These are phyloP conservation scores for Tinospora cordifolia DNA, from an alignment of 164 flowering plant genomes.

Conservation along the genomic window DNA sequence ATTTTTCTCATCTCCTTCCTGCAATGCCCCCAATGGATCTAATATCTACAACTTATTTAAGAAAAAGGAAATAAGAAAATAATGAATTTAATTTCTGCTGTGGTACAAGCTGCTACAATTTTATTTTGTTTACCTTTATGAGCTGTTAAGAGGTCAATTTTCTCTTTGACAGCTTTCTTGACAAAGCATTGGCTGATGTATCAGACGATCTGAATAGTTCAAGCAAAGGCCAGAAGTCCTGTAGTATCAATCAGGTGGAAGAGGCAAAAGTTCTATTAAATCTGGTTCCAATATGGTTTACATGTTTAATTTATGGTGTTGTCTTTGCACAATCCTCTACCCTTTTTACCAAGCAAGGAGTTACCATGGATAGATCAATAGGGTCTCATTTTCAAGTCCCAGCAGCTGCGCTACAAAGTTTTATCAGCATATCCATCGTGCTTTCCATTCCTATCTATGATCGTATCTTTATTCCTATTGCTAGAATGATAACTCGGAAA, in stretches of 20 bases:
- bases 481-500: slow-evolving; percentile 15
- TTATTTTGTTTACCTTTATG: neutral
- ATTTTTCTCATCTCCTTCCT: too few species aligned
- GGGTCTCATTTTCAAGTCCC: slow-evolving; percentile 19
- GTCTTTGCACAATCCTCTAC: slow-evolving; percentile 22
- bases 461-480: slow-evolving; percentile 19
- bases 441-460: slow-evolving; percentile 26
- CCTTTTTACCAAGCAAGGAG: slow-evolving; percentile 34
- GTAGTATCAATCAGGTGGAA: slow-evolving; percentile 20
- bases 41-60: too few species aligned
- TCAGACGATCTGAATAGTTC: neutral
- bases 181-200: slow-evolving; percentile 10
- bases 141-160: neutral
- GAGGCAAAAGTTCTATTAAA: slow-evolving; percentile 21
- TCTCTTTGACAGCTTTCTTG: slow-evolving; percentile 14
- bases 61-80: too few species aligned
- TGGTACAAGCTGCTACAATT: neutral
- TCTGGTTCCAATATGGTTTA: slow-evolving; percentile 22
- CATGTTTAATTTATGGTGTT: slow-evolving; percentile 22
- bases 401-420: slow-evolving; percentile 20
- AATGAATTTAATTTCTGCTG: neutral
- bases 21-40: too few species aligned
- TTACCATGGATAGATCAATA: slow-evolving; percentile 27
- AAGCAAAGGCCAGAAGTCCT: slow-evolving; percentile 6
- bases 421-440: slow-evolving; percentile 18